These are phyloP conservation scores for Nannochloropsis oceanica DNA, from an alignment of 108 stramenopile species.

Conservation along the genomic window DNA sequence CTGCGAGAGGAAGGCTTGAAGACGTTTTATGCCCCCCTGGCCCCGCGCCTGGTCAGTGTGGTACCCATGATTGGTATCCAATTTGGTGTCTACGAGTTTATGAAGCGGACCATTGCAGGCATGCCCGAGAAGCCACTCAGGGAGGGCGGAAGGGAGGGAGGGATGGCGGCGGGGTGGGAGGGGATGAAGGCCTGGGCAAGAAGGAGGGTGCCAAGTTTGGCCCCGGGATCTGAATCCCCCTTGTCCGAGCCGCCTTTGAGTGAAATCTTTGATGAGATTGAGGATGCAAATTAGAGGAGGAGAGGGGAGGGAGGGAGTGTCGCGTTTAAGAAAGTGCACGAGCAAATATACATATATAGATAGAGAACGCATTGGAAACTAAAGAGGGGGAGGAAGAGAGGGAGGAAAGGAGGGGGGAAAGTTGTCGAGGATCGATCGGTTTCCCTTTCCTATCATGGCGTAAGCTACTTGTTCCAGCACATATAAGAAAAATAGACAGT, in stretches of 20 bases:
- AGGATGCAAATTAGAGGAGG: neutral
- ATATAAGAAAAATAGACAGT: too few relatives aligned
- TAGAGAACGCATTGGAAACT: neutral
- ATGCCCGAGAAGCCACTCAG: neutral
- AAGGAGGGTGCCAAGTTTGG: neutral
- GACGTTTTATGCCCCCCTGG: constrained; percentile 75
- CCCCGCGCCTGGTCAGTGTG: constrained; percentile 77
- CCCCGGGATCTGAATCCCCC: neutral
- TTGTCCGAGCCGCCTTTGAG: neutral
- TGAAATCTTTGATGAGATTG: neutral
- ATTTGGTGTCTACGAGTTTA: constrained; percentile 62
- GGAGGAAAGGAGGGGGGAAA: neutral
- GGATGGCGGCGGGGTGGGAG: neutral
- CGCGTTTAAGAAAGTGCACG: neutral
- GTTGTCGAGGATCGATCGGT: too few relatives aligned
- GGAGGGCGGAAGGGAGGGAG: neutral
- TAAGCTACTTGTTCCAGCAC: too few relatives aligned
- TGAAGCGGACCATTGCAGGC: constrained; percentile 10
- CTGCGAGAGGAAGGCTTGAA: constrained; percentile 67
- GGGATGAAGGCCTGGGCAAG: neutral
- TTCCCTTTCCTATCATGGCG: too few relatives aligned
- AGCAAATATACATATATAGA: neutral
- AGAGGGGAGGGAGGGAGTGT: neutral
- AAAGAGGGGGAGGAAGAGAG: neutral
- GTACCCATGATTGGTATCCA: constrained; percentile 98